Evolutionary conservation across 73 alveolate species (phyloP).

Genomic region (Paramecium caudatum): DNA sequence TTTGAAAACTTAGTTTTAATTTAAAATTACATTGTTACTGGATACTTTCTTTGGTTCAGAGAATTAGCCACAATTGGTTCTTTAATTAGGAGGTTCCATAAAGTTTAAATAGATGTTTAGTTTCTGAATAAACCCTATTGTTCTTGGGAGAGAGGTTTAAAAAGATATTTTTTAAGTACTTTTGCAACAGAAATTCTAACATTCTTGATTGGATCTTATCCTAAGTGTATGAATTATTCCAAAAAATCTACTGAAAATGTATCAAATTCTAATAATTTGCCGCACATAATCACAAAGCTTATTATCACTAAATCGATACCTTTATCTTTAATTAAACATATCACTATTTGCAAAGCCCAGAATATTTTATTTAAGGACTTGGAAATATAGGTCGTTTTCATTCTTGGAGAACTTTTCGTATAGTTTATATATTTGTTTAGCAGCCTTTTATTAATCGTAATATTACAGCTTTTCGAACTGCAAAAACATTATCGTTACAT

Average conservation of each 20-base stretch:
- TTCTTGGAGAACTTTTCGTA: constrained; percentile 48
- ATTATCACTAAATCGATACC: not conserved
- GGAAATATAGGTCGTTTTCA: constrained; percentile 37
- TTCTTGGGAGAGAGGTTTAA: not conserved
- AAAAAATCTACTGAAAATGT: constrained; percentile 7
- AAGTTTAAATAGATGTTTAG: constrained; percentile 22
- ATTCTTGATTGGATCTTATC: constrained; percentile 48
- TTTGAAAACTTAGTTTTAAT: not conserved
- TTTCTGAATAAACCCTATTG: constrained; percentile 16
- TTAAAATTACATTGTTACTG: not conserved
- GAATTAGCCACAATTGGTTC: not conserved
- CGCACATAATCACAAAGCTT: constrained; percentile 50
- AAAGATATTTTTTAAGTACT: constrained; percentile 34
- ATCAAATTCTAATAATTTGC: not conserved
- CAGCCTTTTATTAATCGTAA: not conserved
- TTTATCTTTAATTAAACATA: constrained; percentile 69
- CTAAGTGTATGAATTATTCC: constrained; percentile 4
- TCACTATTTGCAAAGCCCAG: constrained; percentile 59
- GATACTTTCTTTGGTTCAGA: not conserved
- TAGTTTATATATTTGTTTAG: constrained; percentile 40
- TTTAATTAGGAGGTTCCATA: constrained; percentile 24
- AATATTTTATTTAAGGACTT: constrained; percentile 9
- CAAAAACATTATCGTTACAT: constrained; percentile 70
- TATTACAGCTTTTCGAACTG: constrained; percentile 70
- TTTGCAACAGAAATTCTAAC: constrained; percentile 45